phyloP scores from a whole-genome alignment of 345 rosid species.

The Eucalyptus sp. region DNA sequence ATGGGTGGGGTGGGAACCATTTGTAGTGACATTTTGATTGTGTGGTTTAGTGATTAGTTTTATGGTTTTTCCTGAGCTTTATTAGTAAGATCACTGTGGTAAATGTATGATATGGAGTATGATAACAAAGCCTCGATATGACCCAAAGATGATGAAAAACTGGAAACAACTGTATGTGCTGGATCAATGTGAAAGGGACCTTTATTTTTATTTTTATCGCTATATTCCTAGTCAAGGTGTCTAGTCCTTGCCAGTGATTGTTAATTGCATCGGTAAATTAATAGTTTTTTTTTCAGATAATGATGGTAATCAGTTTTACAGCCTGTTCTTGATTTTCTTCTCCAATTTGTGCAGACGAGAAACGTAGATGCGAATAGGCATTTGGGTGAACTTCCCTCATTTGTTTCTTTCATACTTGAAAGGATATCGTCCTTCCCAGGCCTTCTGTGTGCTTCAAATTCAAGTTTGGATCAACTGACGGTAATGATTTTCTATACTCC shows the following conservation, averaged over 20 bases:
- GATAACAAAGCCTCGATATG: neutral
- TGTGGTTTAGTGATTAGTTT: neutral
- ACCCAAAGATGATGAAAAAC: neutral
- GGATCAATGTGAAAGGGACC: neutral
- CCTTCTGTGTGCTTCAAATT: slow-evolving; percentile 17
- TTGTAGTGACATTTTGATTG: neutral
- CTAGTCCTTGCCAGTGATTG: neutral
- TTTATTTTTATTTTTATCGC: neutral
- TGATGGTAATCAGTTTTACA: neutral
- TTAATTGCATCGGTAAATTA: neutral
- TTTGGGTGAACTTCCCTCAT: slow-evolving; percentile 73
- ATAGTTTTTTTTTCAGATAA: neutral
- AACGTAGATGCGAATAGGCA: slow-evolving; percentile 58
- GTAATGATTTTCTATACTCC: slow-evolving; percentile 17
- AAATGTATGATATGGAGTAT: neutral
- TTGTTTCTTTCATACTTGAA: slow-evolving; percentile 48
- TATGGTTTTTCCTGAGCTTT: neutral
- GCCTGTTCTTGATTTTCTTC: neutral
- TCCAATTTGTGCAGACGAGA: slow-evolving; percentile 37
- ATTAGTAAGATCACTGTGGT: neutral
- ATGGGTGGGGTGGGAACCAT: neutral
- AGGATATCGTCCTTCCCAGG: slow-evolving; percentile 40
- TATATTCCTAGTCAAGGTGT: neutral
- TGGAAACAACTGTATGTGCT: neutral
- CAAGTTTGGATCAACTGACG: slow-evolving; percentile 69